Evolutionary conservation across 2,329 filamentous ascomycete genomes (phyloP).

Genomic region (Clarireedia monteithiana): DNA sequence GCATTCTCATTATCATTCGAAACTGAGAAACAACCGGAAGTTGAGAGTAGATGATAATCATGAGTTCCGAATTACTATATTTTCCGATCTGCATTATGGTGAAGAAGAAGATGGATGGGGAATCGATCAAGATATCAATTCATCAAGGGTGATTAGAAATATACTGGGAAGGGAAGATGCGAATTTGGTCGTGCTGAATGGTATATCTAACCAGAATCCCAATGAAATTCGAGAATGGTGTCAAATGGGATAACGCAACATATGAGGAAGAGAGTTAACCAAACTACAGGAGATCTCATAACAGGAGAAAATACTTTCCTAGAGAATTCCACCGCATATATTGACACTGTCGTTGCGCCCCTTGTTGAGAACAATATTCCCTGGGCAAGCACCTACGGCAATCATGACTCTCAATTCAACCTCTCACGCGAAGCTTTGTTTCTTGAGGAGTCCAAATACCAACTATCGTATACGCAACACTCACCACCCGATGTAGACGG

Average conservation of each 20-base stretch:
- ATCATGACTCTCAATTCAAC: conserved; percentile 58
- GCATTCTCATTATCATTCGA: no score
- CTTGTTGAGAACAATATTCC: conserved; percentile 40
- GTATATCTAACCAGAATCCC: background rate
- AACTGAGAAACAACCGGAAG: no score
- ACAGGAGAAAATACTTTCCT: conserved; percentile 55
- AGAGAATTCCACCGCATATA: conserved; percentile 47
- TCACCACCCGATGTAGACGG: conserved; percentile 35
- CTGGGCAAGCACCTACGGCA: conserved; percentile 65
- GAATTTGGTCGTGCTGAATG: conserved; percentile 54
- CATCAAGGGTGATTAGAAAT: conserved; percentile 46
- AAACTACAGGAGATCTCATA: conserved; percentile 51
- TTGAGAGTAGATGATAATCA: conserved; percentile 1
- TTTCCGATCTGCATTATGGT: conserved; percentile 65
- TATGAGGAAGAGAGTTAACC: conserved; percentile 27
- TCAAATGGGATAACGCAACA: no score
- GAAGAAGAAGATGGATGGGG: conserved; percentile 40
- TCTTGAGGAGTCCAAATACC: conserved; percentile 31
- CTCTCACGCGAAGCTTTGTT: conserved; percentile 40
- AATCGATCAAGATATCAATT: conserved; percentile 47
- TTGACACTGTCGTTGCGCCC: conserved; percentile 52
- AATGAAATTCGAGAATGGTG: no score
- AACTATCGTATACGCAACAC: conserved; percentile 34
- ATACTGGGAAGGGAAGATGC: conserved; percentile 50
- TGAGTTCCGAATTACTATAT: conserved; percentile 39